Evolutionary conservation across 179 eudicot genomes (phyloP).

Genomic region (Carnegiea gigantea): DNA sequence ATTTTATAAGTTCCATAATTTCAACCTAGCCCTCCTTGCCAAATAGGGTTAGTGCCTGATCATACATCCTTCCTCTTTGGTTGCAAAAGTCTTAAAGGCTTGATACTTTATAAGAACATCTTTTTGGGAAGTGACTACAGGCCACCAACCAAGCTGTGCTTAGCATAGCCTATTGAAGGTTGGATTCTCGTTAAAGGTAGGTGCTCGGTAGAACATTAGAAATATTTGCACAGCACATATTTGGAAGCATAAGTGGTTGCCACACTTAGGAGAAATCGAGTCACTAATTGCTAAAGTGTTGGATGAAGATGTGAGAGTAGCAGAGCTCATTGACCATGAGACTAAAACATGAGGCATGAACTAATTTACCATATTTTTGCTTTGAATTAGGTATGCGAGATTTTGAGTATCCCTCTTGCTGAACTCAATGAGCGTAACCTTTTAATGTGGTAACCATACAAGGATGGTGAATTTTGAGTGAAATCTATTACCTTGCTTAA

Average conservation of each 20-base stretch:
- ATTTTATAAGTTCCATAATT: not conserved
- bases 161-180: not conserved
- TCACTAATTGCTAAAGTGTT: not conserved
- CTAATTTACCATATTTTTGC: not conserved
- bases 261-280: not conserved
- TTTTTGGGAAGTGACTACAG: not conserved
- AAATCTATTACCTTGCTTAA: too few species aligned
- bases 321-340: not conserved
- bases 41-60: not conserved
- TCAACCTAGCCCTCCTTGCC: not conserved
- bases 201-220: not conserved
- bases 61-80: not conserved
- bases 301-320: not conserved
- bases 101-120: not conserved
- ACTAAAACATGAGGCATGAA: not conserved
- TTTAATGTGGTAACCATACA: too few species aligned
- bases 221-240: not conserved
- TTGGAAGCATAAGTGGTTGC: not conserved
- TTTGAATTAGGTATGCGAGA: not conserved
- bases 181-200: not conserved
- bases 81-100: not conserved
- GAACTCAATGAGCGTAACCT: not conserved
- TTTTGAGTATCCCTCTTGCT: not conserved
- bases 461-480: too few species aligned
- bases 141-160: not conserved